Evolutionary conservation across 192 early-diverging fungal genomes (phyloP), one percentile per base, ranked within the genome.

Genomic region (Podila minutissima): DNA sequence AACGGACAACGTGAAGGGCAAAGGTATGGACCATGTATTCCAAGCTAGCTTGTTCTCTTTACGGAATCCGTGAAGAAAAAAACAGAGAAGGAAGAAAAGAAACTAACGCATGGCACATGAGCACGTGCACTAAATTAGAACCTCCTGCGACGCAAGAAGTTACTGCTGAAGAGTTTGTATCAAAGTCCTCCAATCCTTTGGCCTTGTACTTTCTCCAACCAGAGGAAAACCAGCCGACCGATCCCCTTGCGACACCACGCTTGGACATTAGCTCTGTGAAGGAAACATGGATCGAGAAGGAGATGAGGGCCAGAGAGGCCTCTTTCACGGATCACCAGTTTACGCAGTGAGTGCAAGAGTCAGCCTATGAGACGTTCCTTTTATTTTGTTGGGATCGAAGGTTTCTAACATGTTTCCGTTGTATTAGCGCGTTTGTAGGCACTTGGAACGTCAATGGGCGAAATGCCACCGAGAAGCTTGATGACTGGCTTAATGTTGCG

Each of bases 371-470:
- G 12, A 17, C 15, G 12, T 46, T 46, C 15, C 7, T 46, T 17
- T 46, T 41, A 41, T 0, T 41, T 46, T 3, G 15, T 15, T 46
- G 41, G 4, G 13, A 46, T 46, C 41, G 15, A 46, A 17, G 41
- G 41, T 9, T 26, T 6, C 28, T 46, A 51, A 53, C 13, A 22
- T 29, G 4, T 22, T 12, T 28, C 58, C 1, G n/a, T 35, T 71
- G 19, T 64, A 22, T 2, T 71, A 90, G 86, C 31, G 85, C 92
- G 3, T 95, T 97, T 82, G 86, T 92, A 1, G 95, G 95, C 2
- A 95, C 96, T 2, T 98, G 94, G 92, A 98, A 98, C 76, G 94
- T 97, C 29, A 95, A 96, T 74, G 95, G 94, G 11, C 86, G 87
- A 29, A 68, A 83, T 20, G 89, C 93, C 9, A 81, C 91, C 2